Evolutionary conservation across 305 asterid genomes (phyloP).

Genomic region (Rubia tinctorum): DNA sequence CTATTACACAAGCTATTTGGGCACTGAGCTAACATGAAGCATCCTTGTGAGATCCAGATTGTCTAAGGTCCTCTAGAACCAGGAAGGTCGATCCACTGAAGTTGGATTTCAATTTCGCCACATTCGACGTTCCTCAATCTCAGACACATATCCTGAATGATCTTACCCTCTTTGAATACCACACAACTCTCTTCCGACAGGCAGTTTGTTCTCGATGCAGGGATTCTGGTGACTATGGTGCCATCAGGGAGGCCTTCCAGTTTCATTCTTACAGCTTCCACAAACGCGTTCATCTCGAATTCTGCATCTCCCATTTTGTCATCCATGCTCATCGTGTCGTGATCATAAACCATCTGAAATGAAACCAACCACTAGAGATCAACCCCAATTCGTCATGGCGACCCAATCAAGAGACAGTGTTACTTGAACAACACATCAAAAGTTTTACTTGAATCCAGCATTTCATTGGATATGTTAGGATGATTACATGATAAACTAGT

Average conservation of each 20-base stretch:
- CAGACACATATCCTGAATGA: slow-evolving; percentile 73
- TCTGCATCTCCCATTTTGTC: slow-evolving; percentile 93
- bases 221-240: slow-evolving; percentile 47
- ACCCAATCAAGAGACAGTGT: not conserved
- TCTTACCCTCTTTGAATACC: slow-evolving; percentile 52
- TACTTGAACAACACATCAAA: not conserved
- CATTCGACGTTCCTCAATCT: slow-evolving; percentile 78
- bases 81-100: slow-evolving; percentile 84
- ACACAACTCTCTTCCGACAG: slow-evolving; percentile 66
- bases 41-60: not conserved
- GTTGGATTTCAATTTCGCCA: slow-evolving; percentile 81
- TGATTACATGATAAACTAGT: not conserved
- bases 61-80: slow-evolving; percentile 43
- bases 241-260: slow-evolving; percentile 49
- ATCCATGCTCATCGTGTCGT: slow-evolving; percentile 82
- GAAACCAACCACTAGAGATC: slow-evolving; percentile 1
- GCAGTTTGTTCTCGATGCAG: slow-evolving; percentile 60
- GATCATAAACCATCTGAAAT: slow-evolving; percentile 76
- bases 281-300: slow-evolving; percentile 52
- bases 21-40: slow-evolving; percentile 6
- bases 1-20: not conserved
- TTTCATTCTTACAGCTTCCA: slow-evolving; percentile 57
- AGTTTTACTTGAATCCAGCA: not conserved
- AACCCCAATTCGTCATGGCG: not conserved
- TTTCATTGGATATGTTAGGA: not conserved